Base-by-base conservation (phyloP, 768 basidiomycete genomes). In the Mrakia frigida region DNA sequence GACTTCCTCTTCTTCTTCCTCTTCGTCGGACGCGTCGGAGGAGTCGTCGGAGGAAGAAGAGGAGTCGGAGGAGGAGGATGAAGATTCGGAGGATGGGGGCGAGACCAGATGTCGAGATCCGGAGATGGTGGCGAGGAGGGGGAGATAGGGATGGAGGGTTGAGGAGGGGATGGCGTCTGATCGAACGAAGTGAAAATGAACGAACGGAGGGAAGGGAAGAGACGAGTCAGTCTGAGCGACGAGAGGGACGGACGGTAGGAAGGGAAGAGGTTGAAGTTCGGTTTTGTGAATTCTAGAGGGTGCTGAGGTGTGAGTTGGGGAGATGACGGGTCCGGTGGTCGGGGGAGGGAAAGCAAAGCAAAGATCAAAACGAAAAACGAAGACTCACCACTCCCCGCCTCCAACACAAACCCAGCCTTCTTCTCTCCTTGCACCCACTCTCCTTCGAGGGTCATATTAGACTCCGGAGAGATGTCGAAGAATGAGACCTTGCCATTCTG, bases 131-230 rank as follows among this genome's bases (percentile, higher is more conserved):
- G 92, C 81, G 4, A 93, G 79, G 3, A 85, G 70, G 0, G 92
- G 84, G 14, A 85, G 84, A 37, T 87, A 82, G 0, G 92, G 92
- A 79, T 94, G 90, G 80, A 94, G 91, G 0, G 87, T 83, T 1
- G 91, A 88, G 0, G 90, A 89, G 1, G 91, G 90, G 11, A 94
- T 83, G 4, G 90, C 87, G 81, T 94, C 93, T 94, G 68, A 3
- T 25, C n/a, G n/a, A 31, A 39, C 21, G 65, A 28, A 41, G 35
- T 14, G 13, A 65, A 31, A 43, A 90, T 88, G n/a, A 92, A 84
- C 13, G 93, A 93, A 3, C 93, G 92, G 0, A 92, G 90, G 1
- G 87, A 87, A 0, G 91, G 89, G 28, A 0, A 91, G 88, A 1
- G 89, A 89, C 0, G 91, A 89, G 9, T 93, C 82, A 5, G 90